A percentile compares a stretch with the other conserved stretches of the same genome.
Conservation (phyloP, 2,329 filamentous ascomycete genomes). For the Ophiostoma perfectum region DNA sequence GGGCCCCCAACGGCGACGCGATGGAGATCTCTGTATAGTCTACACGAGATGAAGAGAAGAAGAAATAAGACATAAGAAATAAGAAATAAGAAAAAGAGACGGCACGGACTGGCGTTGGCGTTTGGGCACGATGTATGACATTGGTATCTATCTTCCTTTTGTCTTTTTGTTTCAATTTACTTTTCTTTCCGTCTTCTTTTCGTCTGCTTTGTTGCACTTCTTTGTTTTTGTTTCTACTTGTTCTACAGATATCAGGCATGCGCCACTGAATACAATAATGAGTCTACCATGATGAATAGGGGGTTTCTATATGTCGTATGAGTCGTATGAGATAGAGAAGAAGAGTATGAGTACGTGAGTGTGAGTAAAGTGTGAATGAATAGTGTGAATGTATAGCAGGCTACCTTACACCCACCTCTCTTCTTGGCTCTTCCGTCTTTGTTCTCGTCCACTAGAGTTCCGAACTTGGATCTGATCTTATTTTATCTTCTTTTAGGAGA, state of each 20-base stretch:
- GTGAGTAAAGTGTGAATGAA: no score
- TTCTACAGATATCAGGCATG: no score
- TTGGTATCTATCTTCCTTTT: not conserved
- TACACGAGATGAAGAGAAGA: no score
- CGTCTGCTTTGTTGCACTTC: not conserved
- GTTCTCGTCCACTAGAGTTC: not conserved
- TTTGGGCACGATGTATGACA: slow-evolving; percentile 6
- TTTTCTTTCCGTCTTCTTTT: not conserved
- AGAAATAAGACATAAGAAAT: no score
- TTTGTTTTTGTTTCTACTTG: not conserved
- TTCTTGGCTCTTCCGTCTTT: no score
- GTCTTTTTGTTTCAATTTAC: not conserved
- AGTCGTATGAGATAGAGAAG: no score
- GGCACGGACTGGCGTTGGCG: not conserved
- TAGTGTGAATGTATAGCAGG: no score
- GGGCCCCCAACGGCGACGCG: slow-evolving; percentile 11
- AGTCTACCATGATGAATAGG: no score
- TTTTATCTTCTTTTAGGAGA: not conserved
- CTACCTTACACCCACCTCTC: no score
- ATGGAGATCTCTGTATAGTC: slow-evolving; percentile 24
- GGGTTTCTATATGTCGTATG: no score
- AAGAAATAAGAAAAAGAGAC: not conserved
- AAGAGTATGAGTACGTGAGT: no score
- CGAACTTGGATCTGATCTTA: not conserved
- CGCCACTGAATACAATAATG: no score